These are phyloP conservation scores for Diaporthe australafricana DNA, from an alignment of 2,329 filamentous ascomycete species.

Conservation along the genomic window DNA sequence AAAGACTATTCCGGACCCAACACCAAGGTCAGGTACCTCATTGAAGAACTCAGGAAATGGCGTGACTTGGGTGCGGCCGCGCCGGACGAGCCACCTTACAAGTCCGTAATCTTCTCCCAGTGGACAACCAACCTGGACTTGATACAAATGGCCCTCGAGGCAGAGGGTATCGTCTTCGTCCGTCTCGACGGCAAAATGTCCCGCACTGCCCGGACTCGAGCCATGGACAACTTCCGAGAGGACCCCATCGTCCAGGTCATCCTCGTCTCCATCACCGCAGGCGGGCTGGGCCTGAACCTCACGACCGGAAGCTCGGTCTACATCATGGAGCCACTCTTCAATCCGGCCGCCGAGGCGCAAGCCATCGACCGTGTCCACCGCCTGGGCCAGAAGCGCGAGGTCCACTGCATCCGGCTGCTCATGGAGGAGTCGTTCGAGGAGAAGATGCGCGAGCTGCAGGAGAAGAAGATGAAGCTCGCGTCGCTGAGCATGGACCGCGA, in stretches of 20 bases:
- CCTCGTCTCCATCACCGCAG: conserved; percentile 91
- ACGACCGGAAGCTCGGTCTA: conserved; percentile 89
- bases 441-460: conserved; percentile 89
- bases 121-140: conserved; percentile 97
- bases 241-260: conserved; percentile 81
- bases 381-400: conserved; percentile 88
- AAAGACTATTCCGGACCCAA: conserved; percentile 86
- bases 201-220: conserved; percentile 76
- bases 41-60: conserved; percentile 78
- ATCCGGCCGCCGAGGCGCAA: conserved; percentile 93
- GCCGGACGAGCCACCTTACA: conserved; percentile 79
- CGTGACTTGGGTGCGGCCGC: conserved; percentile 71
- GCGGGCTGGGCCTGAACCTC: conserved; percentile 90
- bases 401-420: conserved; percentile 88
- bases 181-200: conserved; percentile 94
- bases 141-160: conserved; percentile 83
- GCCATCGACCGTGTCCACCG: conserved; percentile 94
- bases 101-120: conserved; percentile 94
- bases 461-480: conserved; percentile 92
- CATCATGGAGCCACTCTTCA: conserved; percentile 99
- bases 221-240: conserved; percentile 82
- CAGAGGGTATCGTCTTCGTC: conserved; percentile 74
- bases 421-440: conserved; percentile 94
- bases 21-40: conserved; percentile 87
- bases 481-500: conserved; percentile 83